Evolutionary conservation across 1,284 basidiomycete genomes (phyloP), one percentile per base, ranked within the genome.

Genomic region (Puccinia hordei): DNA sequence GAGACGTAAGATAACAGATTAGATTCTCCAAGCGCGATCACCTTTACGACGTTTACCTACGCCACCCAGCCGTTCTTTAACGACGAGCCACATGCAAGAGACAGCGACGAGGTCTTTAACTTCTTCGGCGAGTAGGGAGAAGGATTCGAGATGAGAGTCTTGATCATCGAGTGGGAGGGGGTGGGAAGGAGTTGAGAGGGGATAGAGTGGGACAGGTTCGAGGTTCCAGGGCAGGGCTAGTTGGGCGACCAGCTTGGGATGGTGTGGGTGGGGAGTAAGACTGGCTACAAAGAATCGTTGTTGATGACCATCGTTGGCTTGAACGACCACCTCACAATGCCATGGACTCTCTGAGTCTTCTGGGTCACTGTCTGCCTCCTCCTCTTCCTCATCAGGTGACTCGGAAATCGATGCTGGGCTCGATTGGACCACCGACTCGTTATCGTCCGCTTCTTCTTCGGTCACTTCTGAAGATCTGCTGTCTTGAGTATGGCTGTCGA

Each of bases 311-410:
- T 24, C 30, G 17, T 30, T 24, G 17, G 33, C 59, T 17, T 46
- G n/a, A 8, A 87, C 86, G 1, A 88, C 86, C 15, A 87, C 84
- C 63, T 84, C 84, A 85, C 95, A 98, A 59, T 91, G 90, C 95
- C 95, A 99, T 0, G 95, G 93, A 38, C 93, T 94, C 86, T 98
- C 95, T 65, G 92, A 93, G 85, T 98, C 95, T 85, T 98, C 95
- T 0, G 94, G 93, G 83, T 98, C 95, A 81, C 91, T 93, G 73
- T 94, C 87, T 46, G 81, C 85, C 8, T 81, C 83, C 6, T 82
- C 83, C 38, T 76, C 76, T 27, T 63, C 69, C 76, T 51, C 38
- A 49, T 9, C 75, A 22, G 30, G 82, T 82, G 33, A 12, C 2
- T 22, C 59, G 33, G 12, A 33, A 1, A 19, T 19, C 12, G 33